These are phyloP conservation scores for Neofusicoccum parvum DNA, from an alignment of 2,329 filamentous ascomycete species.

Conservation along the genomic window DNA sequence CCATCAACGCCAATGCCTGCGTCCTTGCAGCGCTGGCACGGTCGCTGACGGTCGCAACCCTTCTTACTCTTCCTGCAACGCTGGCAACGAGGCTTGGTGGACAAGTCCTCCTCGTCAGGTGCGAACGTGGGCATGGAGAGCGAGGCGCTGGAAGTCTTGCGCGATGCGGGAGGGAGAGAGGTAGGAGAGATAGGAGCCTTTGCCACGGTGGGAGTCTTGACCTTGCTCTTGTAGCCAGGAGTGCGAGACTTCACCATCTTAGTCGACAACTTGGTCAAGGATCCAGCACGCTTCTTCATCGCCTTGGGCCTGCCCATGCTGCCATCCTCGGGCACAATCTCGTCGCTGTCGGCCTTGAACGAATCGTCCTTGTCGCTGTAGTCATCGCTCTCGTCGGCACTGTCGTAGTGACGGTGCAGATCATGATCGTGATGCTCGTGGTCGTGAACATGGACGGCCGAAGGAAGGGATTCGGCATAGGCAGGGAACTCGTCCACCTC, in stretches of 20 bases:
- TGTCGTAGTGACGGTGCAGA: conserved; percentile 51
- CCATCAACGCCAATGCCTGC: conserved; percentile 91
- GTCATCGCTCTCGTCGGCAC: conserved; percentile 60
- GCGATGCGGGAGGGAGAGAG: conserved; percentile 68
- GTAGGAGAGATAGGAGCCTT: conserved; percentile 56
- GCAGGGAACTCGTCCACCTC: conserved; percentile 62
- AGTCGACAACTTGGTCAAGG: conserved; percentile 42
- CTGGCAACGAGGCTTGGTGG: conserved; percentile 94
- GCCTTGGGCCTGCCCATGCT: conserved; percentile 43
- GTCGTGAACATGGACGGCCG: conserved; percentile 24
- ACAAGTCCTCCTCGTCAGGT: conserved; percentile 83
- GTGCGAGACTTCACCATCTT: conserved; percentile 44
- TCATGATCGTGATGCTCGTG: conserved; percentile 1
- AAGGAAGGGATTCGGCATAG: conserved; percentile 3
- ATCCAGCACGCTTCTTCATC: conserved; percentile 36
- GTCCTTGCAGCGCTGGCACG: conserved; percentile 93
- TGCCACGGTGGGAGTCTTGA: conserved; percentile 41
- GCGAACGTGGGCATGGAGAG: conserved; percentile 65
- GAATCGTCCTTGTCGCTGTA: conserved; percentile 57
- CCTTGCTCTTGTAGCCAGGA: conserved; percentile 56
- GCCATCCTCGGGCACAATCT: conserved; percentile 41
- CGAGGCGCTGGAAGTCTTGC: conserved; percentile 75
- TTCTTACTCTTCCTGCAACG: conserved; percentile 99
- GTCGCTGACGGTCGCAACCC: conserved; percentile 93
- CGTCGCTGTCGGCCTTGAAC: conserved; percentile 59